Conservation (phyloP, 495 filamentous ascomycete species). For the Cercophora sp. region DNA sequence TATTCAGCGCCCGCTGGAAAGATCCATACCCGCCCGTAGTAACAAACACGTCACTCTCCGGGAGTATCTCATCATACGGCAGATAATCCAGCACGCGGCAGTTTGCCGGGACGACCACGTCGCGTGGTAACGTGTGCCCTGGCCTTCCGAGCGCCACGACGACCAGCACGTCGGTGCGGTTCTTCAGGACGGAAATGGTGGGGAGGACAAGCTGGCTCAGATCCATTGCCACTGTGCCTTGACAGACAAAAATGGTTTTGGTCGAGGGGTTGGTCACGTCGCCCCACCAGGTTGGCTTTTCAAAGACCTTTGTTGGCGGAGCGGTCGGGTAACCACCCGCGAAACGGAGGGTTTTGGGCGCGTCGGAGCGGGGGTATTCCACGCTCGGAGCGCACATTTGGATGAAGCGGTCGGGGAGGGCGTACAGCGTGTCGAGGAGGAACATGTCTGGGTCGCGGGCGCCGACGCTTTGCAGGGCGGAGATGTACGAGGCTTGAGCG, state of each 20-base stretch:
- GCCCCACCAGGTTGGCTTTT: background rate
- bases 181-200: background rate
- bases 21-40: slow-evolving; percentile 35
- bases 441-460: background rate
- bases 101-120: background rate
- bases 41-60: slow-evolving; percentile 29
- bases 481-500: background rate
- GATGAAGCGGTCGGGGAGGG: slow-evolving; percentile 24
- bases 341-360: slow-evolving; percentile 25
- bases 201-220: background rate
- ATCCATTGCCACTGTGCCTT: background rate
- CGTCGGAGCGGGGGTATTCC: slow-evolving; percentile 31
- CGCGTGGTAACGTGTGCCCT: too few relatives aligned
- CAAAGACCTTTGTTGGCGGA: background rate
- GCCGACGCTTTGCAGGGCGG: background rate
- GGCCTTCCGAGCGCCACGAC: background rate
- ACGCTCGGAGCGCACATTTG: slow-evolving; percentile 33
- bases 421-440: background rate
- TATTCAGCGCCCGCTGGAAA: slow-evolving; percentile 27
- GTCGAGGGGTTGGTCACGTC: background rate
- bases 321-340: background rate
- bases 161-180: background rate
- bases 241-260: background rate
- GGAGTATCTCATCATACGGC: slow-evolving; percentile 34
- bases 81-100: slow-evolving; percentile 27